phyloP scores from a whole-genome alignment of 2,329 filamentous ascomycete species.

The Tolypocladium sp. region DNA sequence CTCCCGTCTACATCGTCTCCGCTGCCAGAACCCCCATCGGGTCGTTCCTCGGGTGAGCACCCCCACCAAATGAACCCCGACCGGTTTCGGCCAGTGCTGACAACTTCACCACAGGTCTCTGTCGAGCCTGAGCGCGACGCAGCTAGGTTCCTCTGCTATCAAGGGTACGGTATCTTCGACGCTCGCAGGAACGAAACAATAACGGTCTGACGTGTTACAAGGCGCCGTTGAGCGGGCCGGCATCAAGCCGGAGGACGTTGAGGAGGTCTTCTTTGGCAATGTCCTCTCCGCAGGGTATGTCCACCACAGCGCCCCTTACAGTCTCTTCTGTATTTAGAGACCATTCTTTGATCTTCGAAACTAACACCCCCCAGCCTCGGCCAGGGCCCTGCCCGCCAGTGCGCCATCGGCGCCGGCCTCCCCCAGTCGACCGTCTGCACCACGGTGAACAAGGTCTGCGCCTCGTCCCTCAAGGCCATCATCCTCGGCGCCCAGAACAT shows the following conservation, averaged over 20 bases:
- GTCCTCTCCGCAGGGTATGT: constrained; percentile 88
- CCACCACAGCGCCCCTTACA: background rate
- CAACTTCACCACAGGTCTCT: constrained; percentile 55
- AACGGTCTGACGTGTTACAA: constrained; percentile 17
- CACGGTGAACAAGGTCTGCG: constrained; percentile 98
- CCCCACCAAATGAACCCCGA: background rate
- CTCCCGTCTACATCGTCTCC: constrained; percentile 93
- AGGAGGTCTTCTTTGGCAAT: constrained; percentile 98
- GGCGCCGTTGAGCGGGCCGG: constrained; percentile 78
- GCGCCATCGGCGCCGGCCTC: constrained; percentile 82
- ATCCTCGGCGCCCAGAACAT: constrained; percentile 94
- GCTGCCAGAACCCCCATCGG: constrained; percentile 84
- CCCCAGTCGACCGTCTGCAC: constrained; percentile 73
- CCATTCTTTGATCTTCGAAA: background rate
- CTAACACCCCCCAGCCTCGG: constrained; percentile 55
- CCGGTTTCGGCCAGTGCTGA: constrained; percentile 7
- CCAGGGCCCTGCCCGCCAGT: constrained; percentile 93
- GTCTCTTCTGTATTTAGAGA: background rate
- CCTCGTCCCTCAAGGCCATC: constrained; percentile 87
- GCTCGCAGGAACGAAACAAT: background rate
- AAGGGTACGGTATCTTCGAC: constrained; percentile 51
- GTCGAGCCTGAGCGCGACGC: constrained; percentile 73
- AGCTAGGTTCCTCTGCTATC: constrained; percentile 86
- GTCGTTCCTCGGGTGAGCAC: constrained; percentile 76
- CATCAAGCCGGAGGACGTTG: constrained; percentile 80